phyloP scores from a whole-genome alignment of 2,329 filamentous ascomycete genomes.

The Ophiostoma ulmi region DNA sequence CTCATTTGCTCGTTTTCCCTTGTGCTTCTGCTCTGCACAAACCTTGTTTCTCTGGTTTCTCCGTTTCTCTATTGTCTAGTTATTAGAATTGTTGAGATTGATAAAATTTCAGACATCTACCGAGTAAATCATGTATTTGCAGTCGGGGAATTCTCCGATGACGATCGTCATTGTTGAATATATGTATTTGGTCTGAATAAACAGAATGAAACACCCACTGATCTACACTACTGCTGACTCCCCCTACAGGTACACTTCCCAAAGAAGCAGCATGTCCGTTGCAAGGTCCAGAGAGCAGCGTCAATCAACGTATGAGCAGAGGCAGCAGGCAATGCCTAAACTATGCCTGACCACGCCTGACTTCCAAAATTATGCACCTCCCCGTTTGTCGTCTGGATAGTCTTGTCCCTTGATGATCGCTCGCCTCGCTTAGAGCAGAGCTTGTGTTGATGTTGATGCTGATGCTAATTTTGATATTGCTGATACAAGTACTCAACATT shows the following conservation, averaged over 20 bases:
- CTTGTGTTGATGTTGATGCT: not conserved
- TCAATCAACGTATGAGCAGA: no score
- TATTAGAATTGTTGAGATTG: no score
- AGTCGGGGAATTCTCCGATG: constrained; percentile 9
- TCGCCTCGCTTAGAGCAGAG: not conserved
- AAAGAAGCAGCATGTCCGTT: constrained; percentile 12
- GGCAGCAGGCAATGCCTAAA: no score
- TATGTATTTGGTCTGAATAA: no score
- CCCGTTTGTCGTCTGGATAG: not conserved
- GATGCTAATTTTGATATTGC: not conserved
- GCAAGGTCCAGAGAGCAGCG: not conserved
- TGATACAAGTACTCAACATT: not conserved
- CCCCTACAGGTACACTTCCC: not conserved
- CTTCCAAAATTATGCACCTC: not conserved
- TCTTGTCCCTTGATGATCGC: not conserved
- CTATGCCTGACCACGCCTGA: no score
- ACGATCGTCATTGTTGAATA: not conserved
- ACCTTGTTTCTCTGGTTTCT: not conserved
- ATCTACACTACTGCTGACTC: not conserved
- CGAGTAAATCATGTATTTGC: not conserved
- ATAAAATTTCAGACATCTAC: not conserved
- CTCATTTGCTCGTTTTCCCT: not conserved
- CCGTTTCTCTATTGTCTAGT: no score
- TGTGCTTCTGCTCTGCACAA: not conserved
- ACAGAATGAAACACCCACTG: not conserved